phyloP scores from a whole-genome alignment of 2,329 filamentous ascomycete genomes.

The Trichophyton mentagrophytes region DNA sequence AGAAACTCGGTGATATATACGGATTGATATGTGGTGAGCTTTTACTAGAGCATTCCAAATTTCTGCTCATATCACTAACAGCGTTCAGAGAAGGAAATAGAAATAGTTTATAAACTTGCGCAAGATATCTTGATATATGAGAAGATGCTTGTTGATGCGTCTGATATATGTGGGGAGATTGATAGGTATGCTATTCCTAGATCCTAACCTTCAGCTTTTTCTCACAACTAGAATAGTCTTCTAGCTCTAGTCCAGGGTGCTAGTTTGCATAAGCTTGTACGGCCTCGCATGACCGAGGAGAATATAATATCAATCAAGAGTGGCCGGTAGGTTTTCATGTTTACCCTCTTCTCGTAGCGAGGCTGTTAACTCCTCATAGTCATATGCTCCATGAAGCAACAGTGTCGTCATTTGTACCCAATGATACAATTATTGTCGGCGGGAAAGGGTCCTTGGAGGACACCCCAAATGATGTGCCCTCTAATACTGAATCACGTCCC shows the following conservation, averaged over 20 bases:
- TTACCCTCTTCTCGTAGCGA: not conserved
- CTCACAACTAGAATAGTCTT: constrained; percentile 38
- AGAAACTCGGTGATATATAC: constrained; percentile 71
- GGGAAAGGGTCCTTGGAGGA: constrained; percentile 29
- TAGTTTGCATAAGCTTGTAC: constrained; percentile 55
- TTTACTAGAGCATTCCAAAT: constrained; percentile 19
- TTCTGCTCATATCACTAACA: not conserved
- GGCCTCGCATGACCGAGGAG: constrained; percentile 55
- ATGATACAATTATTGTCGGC: constrained; percentile 59
- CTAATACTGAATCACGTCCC: not conserved
- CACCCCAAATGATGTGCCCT: not conserved
- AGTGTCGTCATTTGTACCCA: constrained; percentile 68
- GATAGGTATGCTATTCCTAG: constrained; percentile 42
- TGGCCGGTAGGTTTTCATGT: constrained; percentile 46
- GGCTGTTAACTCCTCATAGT: constrained; percentile 22
- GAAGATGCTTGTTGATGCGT: constrained; percentile 52
- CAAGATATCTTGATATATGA: constrained; percentile 58
- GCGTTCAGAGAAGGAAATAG: constrained; percentile 64
- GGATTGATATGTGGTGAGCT: constrained; percentile 60
- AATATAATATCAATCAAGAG: constrained; percentile 61
- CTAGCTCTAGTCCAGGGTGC: constrained; percentile 70
- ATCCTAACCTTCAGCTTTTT: not conserved
- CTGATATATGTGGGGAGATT: constrained; percentile 71
- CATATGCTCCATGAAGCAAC: constrained; percentile 80
- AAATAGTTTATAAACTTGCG: constrained; percentile 68